A percentile compares a stretch with the other conserved stretches of the same genome.
phyloP scores from a whole-genome alignment of 805 yeast genomes.

The Candida ipomoeae region DNA sequence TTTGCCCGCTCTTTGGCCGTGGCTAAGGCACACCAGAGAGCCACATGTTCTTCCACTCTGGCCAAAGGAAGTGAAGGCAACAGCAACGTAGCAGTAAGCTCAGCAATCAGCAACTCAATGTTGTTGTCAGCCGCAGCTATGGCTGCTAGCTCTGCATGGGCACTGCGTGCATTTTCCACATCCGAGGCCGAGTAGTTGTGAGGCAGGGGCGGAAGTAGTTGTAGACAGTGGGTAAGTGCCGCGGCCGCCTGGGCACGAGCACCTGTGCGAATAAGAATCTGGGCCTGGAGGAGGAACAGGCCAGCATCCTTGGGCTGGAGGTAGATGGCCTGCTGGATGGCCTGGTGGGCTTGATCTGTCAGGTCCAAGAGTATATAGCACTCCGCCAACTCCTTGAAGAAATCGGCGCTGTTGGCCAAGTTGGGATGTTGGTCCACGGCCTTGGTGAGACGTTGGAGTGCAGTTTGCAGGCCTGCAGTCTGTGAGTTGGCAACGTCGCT shows the following conservation, averaged over 20 bases:
- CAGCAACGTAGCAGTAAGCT: slow-evolving; percentile 46
- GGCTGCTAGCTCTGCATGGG: slow-evolving; percentile 54
- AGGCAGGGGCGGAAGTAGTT: slow-evolving; percentile 32
- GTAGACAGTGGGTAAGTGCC: slow-evolving; percentile 43
- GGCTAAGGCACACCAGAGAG: slow-evolving; percentile 52
- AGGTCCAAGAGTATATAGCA: slow-evolving; percentile 46
- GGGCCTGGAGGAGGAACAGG: slow-evolving; percentile 48
- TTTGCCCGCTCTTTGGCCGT: slow-evolving; percentile 49
- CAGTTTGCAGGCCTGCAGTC: slow-evolving; percentile 36
- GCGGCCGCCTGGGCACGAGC: slow-evolving; percentile 45
- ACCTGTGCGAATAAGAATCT: slow-evolving; percentile 42
- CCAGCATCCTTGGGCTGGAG: slow-evolving; percentile 40
- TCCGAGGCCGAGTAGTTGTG: slow-evolving; percentile 28
- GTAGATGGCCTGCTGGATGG: slow-evolving; percentile 41
- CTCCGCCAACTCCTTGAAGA: slow-evolving; percentile 51
- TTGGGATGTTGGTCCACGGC: slow-evolving; percentile 36
- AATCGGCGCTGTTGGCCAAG: slow-evolving; percentile 32
- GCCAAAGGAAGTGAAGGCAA: slow-evolving; percentile 47
- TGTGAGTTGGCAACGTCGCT: slow-evolving; percentile 36
- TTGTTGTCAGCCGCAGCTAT: slow-evolving; percentile 51
- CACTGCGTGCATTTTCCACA: slow-evolving; percentile 46
- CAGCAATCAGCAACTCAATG: slow-evolving; percentile 46
- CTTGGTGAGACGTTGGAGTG: slow-evolving; percentile 38
- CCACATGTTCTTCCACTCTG: slow-evolving; percentile 43
- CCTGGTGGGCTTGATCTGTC: slow-evolving; percentile 49